phyloP scores from a whole-genome alignment of 371 early-diverging fungal species.

The Mortierella sp. region DNA sequence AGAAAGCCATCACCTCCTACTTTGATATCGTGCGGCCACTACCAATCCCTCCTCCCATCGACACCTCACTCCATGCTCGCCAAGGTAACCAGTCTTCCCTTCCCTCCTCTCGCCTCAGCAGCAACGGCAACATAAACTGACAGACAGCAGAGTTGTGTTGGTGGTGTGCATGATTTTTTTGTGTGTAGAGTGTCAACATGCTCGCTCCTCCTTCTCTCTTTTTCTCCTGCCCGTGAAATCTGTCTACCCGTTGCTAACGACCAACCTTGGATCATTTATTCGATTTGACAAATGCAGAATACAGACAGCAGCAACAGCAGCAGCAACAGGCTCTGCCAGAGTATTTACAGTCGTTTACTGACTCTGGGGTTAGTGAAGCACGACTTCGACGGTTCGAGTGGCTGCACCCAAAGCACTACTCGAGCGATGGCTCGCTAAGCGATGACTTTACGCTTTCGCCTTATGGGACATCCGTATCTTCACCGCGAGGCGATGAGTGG shows the following conservation, averaged over 20 bases:
- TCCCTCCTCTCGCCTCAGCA: too few relatives aligned
- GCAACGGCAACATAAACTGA: too few relatives aligned
- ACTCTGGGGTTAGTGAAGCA: conserved; percentile 31
- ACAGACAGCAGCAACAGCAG: too few relatives aligned
- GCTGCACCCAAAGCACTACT: conserved; percentile 40
- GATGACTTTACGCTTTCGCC: conserved; percentile 31
- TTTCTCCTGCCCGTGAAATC: too few relatives aligned
- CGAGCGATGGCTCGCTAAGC: conserved; percentile 28
- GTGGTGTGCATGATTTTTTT: background rate
- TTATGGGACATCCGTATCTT: conserved; percentile 41
- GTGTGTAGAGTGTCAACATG: background rate
- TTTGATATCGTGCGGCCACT: conserved; percentile 37
- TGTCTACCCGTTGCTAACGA: too few relatives aligned
- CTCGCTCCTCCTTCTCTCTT: background rate
- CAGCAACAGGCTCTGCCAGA: conserved; percentile 11
- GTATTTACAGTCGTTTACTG: conserved; percentile 30
- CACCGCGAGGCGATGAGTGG: conserved; percentile 49
- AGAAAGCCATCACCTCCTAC: conserved; percentile 11
- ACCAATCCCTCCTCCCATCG: conserved; percentile 18
- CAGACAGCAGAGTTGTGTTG: background rate
- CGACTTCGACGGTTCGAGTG: conserved; percentile 35
- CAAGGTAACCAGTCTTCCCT: conserved; percentile 16
- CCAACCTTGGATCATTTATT: too few relatives aligned
- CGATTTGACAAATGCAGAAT: too few relatives aligned
- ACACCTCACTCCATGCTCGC: background rate